Percentiles rank a stretch among this genome's conserved stretches.
These are phyloP conservation scores for Pseudocercospora vitis DNA, from an alignment of 2,329 filamentous ascomycete species.

Conservation along the genomic window DNA sequence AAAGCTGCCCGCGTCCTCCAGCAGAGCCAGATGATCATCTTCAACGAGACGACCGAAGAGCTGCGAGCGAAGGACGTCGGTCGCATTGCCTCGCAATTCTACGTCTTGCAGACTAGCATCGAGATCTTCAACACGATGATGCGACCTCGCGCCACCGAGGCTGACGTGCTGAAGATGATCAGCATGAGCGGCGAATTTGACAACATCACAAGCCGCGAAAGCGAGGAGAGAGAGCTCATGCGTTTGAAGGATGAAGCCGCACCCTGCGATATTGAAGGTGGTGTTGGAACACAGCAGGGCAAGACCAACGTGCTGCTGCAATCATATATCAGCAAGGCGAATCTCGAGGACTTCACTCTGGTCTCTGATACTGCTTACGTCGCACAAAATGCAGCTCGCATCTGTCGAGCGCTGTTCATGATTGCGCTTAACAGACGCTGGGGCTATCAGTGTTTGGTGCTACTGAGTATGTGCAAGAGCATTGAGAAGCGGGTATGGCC, in stretches of 20 bases:
- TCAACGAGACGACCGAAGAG: constrained; percentile 91
- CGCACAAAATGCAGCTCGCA: constrained; percentile 90
- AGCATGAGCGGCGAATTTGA: constrained; percentile 97
- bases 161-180: constrained; percentile 93
- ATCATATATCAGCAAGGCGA: constrained; percentile 84
- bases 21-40: constrained; percentile 97
- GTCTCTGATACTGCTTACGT: constrained; percentile 92
- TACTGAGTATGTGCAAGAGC: constrained; percentile 90
- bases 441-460: constrained; percentile 90
- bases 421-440: constrained; percentile 92
- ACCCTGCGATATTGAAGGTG: constrained; percentile 75
- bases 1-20: constrained; percentile 85
- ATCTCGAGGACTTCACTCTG: constrained; percentile 89
- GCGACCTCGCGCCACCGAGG: constrained; percentile 79
- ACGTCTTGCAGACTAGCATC: constrained; percentile 89
- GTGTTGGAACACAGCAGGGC: constrained; percentile 67
- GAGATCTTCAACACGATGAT: constrained; percentile 97
- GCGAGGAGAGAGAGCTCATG: constrained; percentile 81
- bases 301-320: constrained; percentile 97
- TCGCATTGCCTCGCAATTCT: constrained; percentile 94
- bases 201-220: constrained; percentile 91
- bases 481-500: constrained; percentile 97
- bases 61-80: constrained; percentile 92
- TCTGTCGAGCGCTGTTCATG: constrained; percentile 94
- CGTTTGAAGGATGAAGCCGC: constrained; percentile 69